phyloP scores from a whole-genome alignment of 2,329 filamentous ascomycete species.

The Ceratocystis ficicola region DNA sequence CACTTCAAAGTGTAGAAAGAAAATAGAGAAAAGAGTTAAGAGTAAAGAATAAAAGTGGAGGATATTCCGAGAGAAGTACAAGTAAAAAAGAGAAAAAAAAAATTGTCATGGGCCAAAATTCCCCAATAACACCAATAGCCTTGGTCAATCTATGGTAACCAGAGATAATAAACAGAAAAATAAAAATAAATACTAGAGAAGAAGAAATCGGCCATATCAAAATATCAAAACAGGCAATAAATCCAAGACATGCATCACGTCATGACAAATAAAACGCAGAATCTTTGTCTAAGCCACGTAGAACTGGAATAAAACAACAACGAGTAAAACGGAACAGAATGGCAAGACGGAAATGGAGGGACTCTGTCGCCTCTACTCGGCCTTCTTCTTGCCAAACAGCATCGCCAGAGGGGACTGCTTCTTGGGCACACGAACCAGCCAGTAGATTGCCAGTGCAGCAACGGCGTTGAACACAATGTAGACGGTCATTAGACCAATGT shows the following conservation, averaged over 20 bases:
- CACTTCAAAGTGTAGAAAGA: constrained; percentile 5
- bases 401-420: constrained; percentile 25
- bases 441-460: constrained; percentile 45
- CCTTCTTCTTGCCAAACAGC: constrained; percentile 29
- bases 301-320: background rate
- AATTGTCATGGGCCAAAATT: background rate
- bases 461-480: constrained; percentile 49
- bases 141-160: constrained; percentile 7
- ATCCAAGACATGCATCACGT: background rate
- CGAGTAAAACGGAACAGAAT: background rate
- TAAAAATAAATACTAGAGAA: constrained; percentile 9
- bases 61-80: background rate
- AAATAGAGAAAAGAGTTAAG: background rate
- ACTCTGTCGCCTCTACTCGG: constrained; percentile 24
- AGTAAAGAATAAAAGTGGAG: background rate
- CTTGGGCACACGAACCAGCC: constrained; percentile 40
- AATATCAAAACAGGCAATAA: constrained; percentile 11
- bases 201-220: constrained; percentile 14
- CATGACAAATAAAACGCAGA: background rate
- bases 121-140: constrained; percentile 12
- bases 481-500: constrained; percentile 52
- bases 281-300: constrained; percentile 6
- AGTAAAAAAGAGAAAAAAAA: constrained; percentile 1
- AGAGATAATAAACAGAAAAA: constrained; percentile 14
- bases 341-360: background rate